A percentile compares a stretch with the other conserved stretches of the same genome.
These are phyloP conservation scores for Ophiostoma ips DNA, from an alignment of 2,329 filamentous ascomycete genomes.

Conservation along the genomic window DNA sequence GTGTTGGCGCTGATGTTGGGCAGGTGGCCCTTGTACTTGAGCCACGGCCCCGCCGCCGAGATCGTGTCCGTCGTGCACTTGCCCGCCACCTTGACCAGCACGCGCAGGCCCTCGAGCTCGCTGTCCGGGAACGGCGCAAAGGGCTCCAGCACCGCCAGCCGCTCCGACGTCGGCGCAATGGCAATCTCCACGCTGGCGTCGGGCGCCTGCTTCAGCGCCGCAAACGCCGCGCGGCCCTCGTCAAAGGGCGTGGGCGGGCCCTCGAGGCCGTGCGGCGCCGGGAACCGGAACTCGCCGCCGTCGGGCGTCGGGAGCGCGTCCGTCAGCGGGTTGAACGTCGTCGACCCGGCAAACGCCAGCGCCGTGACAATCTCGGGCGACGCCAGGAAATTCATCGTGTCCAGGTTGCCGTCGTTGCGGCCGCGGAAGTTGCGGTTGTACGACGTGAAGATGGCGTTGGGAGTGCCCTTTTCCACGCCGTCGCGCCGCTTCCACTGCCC, in stretches of 20 bases:
- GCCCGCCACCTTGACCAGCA: constrained; percentile 91
- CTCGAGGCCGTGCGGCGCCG: constrained; percentile 58
- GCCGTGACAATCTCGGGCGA: constrained; percentile 95
- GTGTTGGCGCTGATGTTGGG: constrained; percentile 98
- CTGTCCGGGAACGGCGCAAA: constrained; percentile 68
- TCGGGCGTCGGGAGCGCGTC: constrained; percentile 69
- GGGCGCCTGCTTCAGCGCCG: constrained; percentile 57
- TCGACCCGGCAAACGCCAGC: constrained; percentile 82
- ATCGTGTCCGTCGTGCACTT: constrained; percentile 99
- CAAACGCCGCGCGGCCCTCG: constrained; percentile 59
- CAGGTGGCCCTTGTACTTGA: constrained; percentile 98
- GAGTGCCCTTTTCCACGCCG: constrained; percentile 66
- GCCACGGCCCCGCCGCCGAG: constrained; percentile 89
- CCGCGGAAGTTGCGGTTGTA: constrained; percentile 99
- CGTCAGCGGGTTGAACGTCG: constrained; percentile 91
- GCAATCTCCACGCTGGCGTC: constrained; percentile 58
- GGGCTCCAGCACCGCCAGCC: constrained; percentile 80
- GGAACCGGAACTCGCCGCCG: constrained; percentile 74
- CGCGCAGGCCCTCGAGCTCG: constrained; percentile 64
- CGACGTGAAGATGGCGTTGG: constrained; percentile 89
- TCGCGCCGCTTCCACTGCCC: constrained; percentile 93
- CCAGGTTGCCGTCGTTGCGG: constrained; percentile 90
- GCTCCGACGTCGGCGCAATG: constrained; percentile 76
- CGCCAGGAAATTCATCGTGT: constrained; percentile 97
- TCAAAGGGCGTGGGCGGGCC: constrained; percentile 56